phyloP scores from a whole-genome alignment of 306 rosid genomes.

The Citrullus amarus region DNA sequence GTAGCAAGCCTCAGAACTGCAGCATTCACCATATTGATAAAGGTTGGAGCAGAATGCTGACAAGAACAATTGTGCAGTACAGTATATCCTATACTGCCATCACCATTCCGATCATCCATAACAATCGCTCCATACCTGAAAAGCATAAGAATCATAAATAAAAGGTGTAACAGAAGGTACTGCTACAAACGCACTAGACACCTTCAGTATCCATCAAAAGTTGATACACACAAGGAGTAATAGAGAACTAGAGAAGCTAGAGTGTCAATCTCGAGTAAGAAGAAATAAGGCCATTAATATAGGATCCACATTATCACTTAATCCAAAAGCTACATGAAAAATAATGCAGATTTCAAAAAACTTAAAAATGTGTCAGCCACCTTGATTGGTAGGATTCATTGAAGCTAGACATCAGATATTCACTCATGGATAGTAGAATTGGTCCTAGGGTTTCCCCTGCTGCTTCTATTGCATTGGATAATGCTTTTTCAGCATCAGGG shows the following conservation, averaged over 20 bases:
- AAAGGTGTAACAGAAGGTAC: neutral
- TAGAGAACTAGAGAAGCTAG: neutral
- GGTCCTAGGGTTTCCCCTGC: conserved; percentile 91
- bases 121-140: conserved; percentile 87
- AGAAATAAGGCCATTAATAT: neutral
- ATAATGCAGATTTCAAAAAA: conserved; percentile 1
- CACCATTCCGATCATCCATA: conserved; percentile 64
- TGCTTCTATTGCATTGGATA: conserved; percentile 62
- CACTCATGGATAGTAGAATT: conserved; percentile 72
- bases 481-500: conserved; percentile 64
- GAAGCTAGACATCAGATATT: conserved; percentile 95
- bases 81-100: conserved; percentile 91
- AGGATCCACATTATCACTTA: neutral
- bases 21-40: conserved; percentile 80
- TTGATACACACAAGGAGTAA: neutral
- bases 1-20: conserved; percentile 78
- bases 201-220: neutral
- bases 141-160: conserved; percentile 1
- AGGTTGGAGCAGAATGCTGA: conserved; percentile 96
- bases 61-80: conserved; percentile 85
- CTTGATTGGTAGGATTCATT: conserved; percentile 95
- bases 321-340: neutral
- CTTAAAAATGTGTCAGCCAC: conserved; percentile 23
- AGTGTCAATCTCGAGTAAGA: neutral
- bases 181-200: no score